Evolutionary conservation across 2,329 filamentous ascomycete species (phyloP), one percentile per base, ranked within the genome.

Genomic region (Fragosphaeria purpurea): DNA sequence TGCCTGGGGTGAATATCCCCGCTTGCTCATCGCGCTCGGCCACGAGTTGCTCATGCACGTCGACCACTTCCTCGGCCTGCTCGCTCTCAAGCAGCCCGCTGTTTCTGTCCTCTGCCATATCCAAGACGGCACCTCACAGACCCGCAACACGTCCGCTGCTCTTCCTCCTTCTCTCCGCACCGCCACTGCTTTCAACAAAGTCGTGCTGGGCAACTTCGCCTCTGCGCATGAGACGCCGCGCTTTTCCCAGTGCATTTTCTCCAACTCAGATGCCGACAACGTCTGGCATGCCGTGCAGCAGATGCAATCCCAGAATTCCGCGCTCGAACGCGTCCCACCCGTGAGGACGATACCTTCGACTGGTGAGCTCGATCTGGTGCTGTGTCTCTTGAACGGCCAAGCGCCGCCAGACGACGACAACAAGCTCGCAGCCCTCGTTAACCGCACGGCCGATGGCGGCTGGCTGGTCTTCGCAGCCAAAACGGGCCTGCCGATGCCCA

Each of bases 1-100:
- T 46, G 55, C 66, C 3, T 79, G 75, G 76, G 63, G 69, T 22
- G 60, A 69, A 48, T 67, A 74, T 48, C 56, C 61, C 6, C 50
- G 56, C 3, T 65, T 59, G 8, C 54, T 61, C 1, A 53, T 53
- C 1, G 12, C 38, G 1, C 11, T 53, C 39, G 46, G 32, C 1
- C 7, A 7, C 0, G 33, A 12, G 1, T 31, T 51, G 3, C 54
- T 61, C 1, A 42, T 43, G 1, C 54, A 55, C 7, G 48, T 66
- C 7, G 47, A 48, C 2, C 55, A 63, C 1, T 53, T 70, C 10
- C 49, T 72, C 0, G 54, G 58, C 1, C 50, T 67, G 0, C 53
- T 70, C 13, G 64, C 65, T 1, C 67, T 72, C 58, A 72, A 71
- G 49, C 61, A 63, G 5, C 66, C 71, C 0, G 62, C 54, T 0